Base-by-base conservation (phyloP, 257 asterid genomes). In the Scutellaria barbata region DNA sequence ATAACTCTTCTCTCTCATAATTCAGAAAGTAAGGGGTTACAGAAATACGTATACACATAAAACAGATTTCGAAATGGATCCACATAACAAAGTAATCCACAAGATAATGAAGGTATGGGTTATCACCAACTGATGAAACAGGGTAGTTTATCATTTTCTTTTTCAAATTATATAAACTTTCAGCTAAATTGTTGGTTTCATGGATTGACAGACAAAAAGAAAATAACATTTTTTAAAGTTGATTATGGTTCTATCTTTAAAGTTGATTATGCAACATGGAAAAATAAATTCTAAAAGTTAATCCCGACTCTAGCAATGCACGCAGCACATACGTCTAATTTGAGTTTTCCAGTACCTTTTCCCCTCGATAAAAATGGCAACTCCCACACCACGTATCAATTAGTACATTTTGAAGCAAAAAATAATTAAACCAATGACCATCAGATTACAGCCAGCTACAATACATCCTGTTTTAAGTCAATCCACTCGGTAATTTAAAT, bases 271-370 rank as follows among this genome's bases (percentile, higher is more conserved):
- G 35, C 35, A 30, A 30, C 35, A 30, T 30, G 3, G 35, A 30
- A n/a, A n/a, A n/a, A n/a, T n/a, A n/a, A n/a, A 13, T 42, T 65
- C 11, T 13, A 17, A 25, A 43, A 68, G 56, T 9, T 41, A 54
- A 64, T 46, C 73, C 50, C 50, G 58, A 56, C 33, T 22, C 17
- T 10, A 46, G 60, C 76, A 63, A 68, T 8, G 16, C 50, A 33
- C 10, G 7, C 6, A 68, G 16, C 50, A 33, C 10, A 4, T 9
- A 68, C 40, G 18, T 53, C 10, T 54, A 62, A 47, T 47, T 46
- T 0, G 54, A 10, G 4, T 20, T 68, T 37, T 57, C 62, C 53
- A 14, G 7, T 42, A 33, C 6, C 9, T 25, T 45, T 20, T 14
- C 57, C 63, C 14, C 7, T 39, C 46, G 30, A 56, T 40, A 39